These are phyloP conservation scores for Drechslerella dactyloides DNA, from an alignment of 2,329 filamentous ascomycete species.

Conservation along the genomic window DNA sequence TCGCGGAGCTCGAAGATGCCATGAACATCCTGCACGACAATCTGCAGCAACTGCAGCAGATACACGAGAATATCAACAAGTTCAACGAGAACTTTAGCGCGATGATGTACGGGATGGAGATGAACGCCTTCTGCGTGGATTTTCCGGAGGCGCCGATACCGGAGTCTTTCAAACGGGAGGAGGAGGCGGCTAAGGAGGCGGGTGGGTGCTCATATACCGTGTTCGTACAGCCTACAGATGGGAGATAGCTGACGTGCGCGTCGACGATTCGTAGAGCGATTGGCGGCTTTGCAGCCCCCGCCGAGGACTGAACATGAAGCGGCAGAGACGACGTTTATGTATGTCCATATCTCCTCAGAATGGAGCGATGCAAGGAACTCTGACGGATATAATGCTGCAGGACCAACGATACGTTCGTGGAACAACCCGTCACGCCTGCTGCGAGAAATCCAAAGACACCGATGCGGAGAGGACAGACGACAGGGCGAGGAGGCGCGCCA, in stretches of 20 bases:
- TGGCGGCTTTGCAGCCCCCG: slow-evolving; percentile 32
- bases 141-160: slow-evolving; percentile 88
- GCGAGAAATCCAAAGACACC: slow-evolving; percentile 42
- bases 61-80: slow-evolving; percentile 90
- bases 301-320: slow-evolving; percentile 61
- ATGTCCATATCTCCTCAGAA: slow-evolving; percentile 56
- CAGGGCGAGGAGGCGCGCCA: slow-evolving; percentile 4
- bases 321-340: slow-evolving; percentile 88
- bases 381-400: slow-evolving; percentile 11
- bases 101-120: slow-evolving; percentile 94
- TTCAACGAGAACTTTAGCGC: slow-evolving; percentile 96
- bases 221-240: not conserved
- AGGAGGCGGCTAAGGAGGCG: slow-evolving; percentile 54
- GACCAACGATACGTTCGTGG: slow-evolving; percentile 50
- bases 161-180: slow-evolving; percentile 75
- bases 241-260: not conserved
- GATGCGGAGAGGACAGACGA: slow-evolving; percentile 29
- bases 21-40: slow-evolving; percentile 97
- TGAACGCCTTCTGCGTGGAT: slow-evolving; percentile 99
- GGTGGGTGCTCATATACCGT: slow-evolving; percentile 7
- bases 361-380: not conserved
- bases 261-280: slow-evolving; percentile 18
- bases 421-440: slow-evolving; percentile 42
- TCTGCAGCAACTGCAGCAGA: slow-evolving; percentile 94
- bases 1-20: slow-evolving; percentile 89